Conservation (phyloP, 495 filamentous ascomycete genomes). For the Bacidia rubella region DNA sequence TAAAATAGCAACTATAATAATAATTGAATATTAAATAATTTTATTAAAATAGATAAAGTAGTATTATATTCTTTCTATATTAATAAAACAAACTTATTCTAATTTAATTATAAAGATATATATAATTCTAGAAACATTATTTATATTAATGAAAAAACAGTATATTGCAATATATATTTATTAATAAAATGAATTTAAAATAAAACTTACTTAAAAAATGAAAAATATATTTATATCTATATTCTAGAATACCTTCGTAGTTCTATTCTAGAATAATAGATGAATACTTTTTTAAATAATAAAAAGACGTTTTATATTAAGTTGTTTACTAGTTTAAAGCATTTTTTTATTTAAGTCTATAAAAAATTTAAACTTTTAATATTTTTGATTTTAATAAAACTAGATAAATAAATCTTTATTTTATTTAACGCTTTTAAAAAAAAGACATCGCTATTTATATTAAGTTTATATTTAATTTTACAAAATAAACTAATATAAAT, state of each 20-base stretch:
- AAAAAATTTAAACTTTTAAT: constrained; percentile 1
- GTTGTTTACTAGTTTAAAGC: not conserved
- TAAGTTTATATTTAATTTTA: too few relatives aligned
- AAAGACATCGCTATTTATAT: not conserved
- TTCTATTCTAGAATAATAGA: not conserved
- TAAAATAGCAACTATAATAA: not conserved
- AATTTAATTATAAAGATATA: constrained; percentile 3
- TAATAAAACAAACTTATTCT: not conserved
- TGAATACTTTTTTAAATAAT: not conserved
- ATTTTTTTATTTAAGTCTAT: not conserved
- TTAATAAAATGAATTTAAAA: constrained; percentile 4
- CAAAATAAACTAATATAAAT: too few relatives aligned
- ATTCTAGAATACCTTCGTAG: not conserved
- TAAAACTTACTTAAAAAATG: too few relatives aligned
- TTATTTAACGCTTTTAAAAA: not conserved
- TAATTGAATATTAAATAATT: not conserved
- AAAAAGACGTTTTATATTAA: not conserved
- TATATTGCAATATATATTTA: not conserved
- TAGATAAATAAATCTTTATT: not conserved
- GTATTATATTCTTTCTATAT: too few relatives aligned
- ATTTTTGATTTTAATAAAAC: not conserved
- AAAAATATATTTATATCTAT: not conserved
- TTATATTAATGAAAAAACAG: not conserved
- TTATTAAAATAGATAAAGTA: not conserved
- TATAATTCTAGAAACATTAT: not conserved